These are phyloP conservation scores for Zygosaccharomyces kombuchaensis DNA, from an alignment of 805 yeast species.

Conservation along the genomic window DNA sequence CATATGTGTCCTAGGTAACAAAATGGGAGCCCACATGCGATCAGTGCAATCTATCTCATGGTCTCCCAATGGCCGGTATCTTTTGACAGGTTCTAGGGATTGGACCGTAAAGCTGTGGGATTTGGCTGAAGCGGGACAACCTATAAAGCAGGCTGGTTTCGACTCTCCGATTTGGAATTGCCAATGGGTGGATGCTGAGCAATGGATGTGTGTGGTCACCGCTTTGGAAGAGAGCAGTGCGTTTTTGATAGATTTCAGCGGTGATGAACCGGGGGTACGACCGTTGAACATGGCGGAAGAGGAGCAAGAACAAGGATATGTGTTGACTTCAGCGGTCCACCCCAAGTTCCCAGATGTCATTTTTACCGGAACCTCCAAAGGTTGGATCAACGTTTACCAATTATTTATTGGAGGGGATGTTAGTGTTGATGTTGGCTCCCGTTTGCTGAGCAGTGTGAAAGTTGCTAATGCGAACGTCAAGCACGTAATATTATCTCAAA, in stretches of 20 bases:
- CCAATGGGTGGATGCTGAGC: slow-evolving; percentile 22
- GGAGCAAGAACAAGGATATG: slow-evolving; percentile 26
- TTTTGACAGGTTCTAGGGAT: slow-evolving; percentile 72
- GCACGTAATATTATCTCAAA: slow-evolving; percentile 53
- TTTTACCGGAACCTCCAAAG: slow-evolving; percentile 76
- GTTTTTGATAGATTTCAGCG: slow-evolving; percentile 21
- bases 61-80: slow-evolving; percentile 67
- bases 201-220: slow-evolving; percentile 53
- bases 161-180: slow-evolving; percentile 70
- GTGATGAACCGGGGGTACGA: slow-evolving; percentile 5
- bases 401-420: slow-evolving; percentile 4
- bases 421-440: slow-evolving; percentile 9
- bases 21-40: slow-evolving; percentile 61
- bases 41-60: slow-evolving; percentile 71
- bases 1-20: slow-evolving; percentile 39
- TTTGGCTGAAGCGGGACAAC: slow-evolving; percentile 40
- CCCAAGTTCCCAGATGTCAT: slow-evolving; percentile 42
- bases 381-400: slow-evolving; percentile 56
- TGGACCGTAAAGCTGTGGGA: slow-evolving; percentile 86
- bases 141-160: slow-evolving; percentile 44
- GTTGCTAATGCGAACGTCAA: slow-evolving; percentile 70
- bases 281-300: neutral
- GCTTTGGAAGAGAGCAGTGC: slow-evolving; percentile 58
- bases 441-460: slow-evolving; percentile 46
- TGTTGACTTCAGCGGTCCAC: slow-evolving; percentile 28